Conservation (phyloP, 768 basidiomycete genomes). For the Naganishia kalamii region DNA sequence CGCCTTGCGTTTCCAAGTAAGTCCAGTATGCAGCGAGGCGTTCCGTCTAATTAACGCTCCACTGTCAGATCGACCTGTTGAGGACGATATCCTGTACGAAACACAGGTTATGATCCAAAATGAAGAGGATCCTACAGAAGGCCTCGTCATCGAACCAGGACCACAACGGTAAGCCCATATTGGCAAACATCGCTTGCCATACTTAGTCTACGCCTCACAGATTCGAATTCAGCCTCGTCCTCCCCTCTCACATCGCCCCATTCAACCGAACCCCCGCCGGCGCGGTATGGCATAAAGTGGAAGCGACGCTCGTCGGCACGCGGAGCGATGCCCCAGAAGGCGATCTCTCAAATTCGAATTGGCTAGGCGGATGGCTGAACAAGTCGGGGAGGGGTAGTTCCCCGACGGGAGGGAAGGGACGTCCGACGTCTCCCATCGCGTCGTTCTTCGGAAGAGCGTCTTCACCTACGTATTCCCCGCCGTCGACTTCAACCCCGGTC, state of each 20-base stretch:
- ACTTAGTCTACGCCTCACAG: background rate
- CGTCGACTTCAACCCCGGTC: background rate
- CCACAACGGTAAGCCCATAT: constrained; percentile 14
- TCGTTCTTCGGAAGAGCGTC: constrained; percentile 12
- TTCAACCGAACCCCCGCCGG: constrained; percentile 24
- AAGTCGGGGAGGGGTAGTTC: constrained; percentile 5
- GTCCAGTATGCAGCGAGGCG: background rate
- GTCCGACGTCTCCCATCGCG: constrained; percentile 1
- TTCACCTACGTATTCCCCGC: background rate
- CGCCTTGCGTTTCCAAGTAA: constrained; percentile 21
- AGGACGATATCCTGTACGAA: constrained; percentile 22
- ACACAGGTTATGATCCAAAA: constrained; percentile 14
- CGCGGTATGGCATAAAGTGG: constrained; percentile 20
- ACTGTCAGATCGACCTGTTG: constrained; percentile 4
- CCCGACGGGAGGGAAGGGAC: background rate
- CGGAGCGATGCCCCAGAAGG: background rate
- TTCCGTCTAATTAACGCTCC: no score
- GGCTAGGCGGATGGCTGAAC: constrained; percentile 7
- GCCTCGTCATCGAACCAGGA: constrained; percentile 21
- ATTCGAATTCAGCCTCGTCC: constrained; percentile 26
- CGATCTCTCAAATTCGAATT: background rate
- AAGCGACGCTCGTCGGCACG: constrained; percentile 17
- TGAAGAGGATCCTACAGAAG: background rate
- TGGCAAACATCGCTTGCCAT: background rate
- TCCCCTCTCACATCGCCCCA: constrained; percentile 20